phyloP scores from a whole-genome alignment of 2,329 filamentous ascomycete species.

The Colletotrichum destructivum region DNA sequence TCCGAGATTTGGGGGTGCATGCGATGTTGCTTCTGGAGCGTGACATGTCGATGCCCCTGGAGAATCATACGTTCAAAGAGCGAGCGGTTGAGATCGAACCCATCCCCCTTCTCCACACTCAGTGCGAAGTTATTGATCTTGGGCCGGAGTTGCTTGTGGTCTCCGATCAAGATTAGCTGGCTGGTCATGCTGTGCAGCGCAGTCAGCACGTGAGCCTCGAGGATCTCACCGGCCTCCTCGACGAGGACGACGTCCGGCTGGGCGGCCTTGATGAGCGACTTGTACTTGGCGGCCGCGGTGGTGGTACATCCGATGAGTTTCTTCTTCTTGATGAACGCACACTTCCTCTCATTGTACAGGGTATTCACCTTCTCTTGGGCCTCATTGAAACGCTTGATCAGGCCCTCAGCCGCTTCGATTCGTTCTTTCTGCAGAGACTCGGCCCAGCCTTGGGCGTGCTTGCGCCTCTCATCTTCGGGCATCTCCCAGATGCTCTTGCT shows the following conservation, averaged over 20 bases:
- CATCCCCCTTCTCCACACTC: slow-evolving; percentile 74
- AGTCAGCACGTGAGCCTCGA: slow-evolving; percentile 77
- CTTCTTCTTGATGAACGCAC: slow-evolving; percentile 64
- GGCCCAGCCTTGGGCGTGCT: slow-evolving; percentile 58
- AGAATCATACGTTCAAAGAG: slow-evolving; percentile 78
- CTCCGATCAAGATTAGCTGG: slow-evolving; percentile 79
- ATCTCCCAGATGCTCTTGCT: slow-evolving; percentile 68
- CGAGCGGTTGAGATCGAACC: slow-evolving; percentile 77
- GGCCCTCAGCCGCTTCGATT: slow-evolving; percentile 55
- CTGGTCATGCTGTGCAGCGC: slow-evolving; percentile 69
- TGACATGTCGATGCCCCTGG: slow-evolving; percentile 66
- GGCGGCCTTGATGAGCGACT: slow-evolving; percentile 66
- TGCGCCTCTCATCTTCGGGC: slow-evolving; percentile 7
- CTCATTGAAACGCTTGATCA: slow-evolving; percentile 59
- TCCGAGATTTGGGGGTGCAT: slow-evolving; percentile 78
- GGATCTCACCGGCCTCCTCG: slow-evolving; percentile 82
- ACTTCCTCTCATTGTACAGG: slow-evolving; percentile 60
- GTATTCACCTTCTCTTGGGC: slow-evolving; percentile 58
- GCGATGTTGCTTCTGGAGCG: slow-evolving; percentile 74
- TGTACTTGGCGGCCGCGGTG: slow-evolving; percentile 76
- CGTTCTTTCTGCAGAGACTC: slow-evolving; percentile 65
- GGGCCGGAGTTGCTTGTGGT: slow-evolving; percentile 80
- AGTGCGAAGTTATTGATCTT: slow-evolving; percentile 75
- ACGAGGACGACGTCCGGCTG: slow-evolving; percentile 74
- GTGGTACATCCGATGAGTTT: slow-evolving; percentile 80